Evolutionary conservation across 2,329 filamentous ascomycete genomes (phyloP).

Genomic region (Cladosporium sp.): DNA sequence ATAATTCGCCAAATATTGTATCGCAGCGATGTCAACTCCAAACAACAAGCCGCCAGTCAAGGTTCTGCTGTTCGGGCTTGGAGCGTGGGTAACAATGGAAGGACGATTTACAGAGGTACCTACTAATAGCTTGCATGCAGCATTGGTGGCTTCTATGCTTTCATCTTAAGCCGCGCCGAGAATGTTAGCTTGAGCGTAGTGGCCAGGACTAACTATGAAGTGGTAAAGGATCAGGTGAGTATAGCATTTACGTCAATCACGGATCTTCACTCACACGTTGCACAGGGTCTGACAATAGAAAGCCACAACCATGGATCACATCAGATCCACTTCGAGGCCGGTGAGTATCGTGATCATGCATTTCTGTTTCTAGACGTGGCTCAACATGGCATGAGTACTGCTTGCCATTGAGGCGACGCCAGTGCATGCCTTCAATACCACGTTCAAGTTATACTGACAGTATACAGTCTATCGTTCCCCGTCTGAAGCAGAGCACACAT

Average conservation of each 20-base stretch:
- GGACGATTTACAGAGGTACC: not conserved
- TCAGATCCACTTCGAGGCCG: conserved; percentile 24
- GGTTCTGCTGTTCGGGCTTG: conserved; percentile 51
- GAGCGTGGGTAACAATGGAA: conserved; percentile 38
- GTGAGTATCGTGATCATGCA: conserved; percentile 2
- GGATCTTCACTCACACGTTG: not conserved
- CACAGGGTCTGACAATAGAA: conserved; percentile 39
- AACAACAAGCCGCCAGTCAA: not conserved
- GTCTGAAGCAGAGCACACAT: conserved; percentile 30
- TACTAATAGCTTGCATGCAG: conserved; percentile 27
- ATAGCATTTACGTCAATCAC: not conserved
- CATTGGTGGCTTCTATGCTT: conserved; percentile 57
- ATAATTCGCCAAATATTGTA: too few species aligned
- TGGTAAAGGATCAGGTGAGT: conserved; percentile 37
- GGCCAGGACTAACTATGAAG: conserved; percentile 45
- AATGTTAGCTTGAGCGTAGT: conserved; percentile 41
- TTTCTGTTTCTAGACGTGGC: too few species aligned
- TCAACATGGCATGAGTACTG: too few species aligned
- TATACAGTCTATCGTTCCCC: conserved; percentile 39
- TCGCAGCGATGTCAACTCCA: not conserved
- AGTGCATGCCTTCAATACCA: too few species aligned
- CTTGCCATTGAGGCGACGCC: too few species aligned
- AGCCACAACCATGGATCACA: conserved; percentile 41
- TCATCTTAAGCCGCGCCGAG: conserved; percentile 44
- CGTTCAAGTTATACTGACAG: not conserved